Percentiles rank a stretch among this genome's conserved stretches.
Conservation (phyloP, 371 early-diverging fungal genomes). For the Mortierella sp. region DNA sequence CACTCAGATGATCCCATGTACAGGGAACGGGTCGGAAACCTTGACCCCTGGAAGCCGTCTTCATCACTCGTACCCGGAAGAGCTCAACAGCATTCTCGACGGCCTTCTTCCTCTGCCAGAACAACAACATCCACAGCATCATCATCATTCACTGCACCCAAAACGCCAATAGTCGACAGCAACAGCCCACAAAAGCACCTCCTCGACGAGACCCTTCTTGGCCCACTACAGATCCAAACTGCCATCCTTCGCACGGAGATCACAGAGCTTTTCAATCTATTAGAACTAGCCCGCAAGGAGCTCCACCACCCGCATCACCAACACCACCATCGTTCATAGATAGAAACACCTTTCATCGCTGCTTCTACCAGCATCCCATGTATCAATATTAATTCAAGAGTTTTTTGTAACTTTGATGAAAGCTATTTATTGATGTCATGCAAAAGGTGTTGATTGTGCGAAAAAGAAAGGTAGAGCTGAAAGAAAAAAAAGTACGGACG, state of each 20-base stretch:
- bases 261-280: conserved; percentile 12
- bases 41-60: neutral
- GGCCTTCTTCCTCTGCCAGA: neutral
- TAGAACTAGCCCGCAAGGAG: conserved; percentile 21
- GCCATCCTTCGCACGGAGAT: conserved; percentile 8
- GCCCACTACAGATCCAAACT: neutral
- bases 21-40: neutral
- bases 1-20: neutral
- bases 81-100: neutral
- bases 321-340: neutral
- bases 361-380: neutral
- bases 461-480: neutral
- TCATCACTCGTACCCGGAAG: neutral
- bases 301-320: conserved; percentile 5
- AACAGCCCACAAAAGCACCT: neutral
- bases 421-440: neutral
- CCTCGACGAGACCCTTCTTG: neutral
- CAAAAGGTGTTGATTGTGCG: neutral
- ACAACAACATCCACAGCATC: neutral
- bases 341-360: too few relatives aligned
- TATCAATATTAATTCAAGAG: neutral
- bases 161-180: neutral
- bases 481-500: neutral
- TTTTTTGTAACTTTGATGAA: neutral
- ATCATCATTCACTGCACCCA: neutral